Conservation (phyloP, 495 filamentous ascomycete species). For the Tuber calosporum region DNA sequence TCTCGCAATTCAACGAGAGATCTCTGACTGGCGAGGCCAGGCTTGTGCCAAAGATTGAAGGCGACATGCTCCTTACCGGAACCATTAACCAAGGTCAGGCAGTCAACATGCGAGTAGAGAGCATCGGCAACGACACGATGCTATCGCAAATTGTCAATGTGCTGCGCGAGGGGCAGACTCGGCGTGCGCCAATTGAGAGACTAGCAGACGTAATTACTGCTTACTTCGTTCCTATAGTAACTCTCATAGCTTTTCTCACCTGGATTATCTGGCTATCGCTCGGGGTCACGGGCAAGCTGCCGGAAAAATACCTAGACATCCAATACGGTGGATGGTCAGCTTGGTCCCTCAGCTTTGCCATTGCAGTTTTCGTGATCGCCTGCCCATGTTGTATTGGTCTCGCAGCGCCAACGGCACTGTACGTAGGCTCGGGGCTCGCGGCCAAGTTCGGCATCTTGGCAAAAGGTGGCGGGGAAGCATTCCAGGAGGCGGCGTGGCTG, state of each 20-base stretch:
- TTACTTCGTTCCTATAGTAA: slow-evolving; percentile 85
- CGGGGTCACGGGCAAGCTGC: slow-evolving; percentile 59
- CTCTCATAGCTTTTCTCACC: slow-evolving; percentile 66
- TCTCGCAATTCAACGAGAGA: slow-evolving; percentile 74
- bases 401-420: slow-evolving; percentile 83
- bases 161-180: slow-evolving; percentile 80
- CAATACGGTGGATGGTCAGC: slow-evolving; percentile 68
- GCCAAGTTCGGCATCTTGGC: slow-evolving; percentile 81
- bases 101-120: slow-evolving; percentile 61
- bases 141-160: slow-evolving; percentile 84
- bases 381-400: slow-evolving; percentile 88
- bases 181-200: slow-evolving; percentile 73
- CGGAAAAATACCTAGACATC: slow-evolving; percentile 57
- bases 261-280: slow-evolving; percentile 79
- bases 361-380: slow-evolving; percentile 86
- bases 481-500: slow-evolving; percentile 79
- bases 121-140: slow-evolving; percentile 68
- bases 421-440: slow-evolving; percentile 78
- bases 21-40: slow-evolving; percentile 81
- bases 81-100: slow-evolving; percentile 72
- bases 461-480: slow-evolving; percentile 89
- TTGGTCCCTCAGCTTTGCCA: slow-evolving; percentile 83
- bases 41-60: slow-evolving; percentile 59
- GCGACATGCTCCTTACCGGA: slow-evolving; percentile 70
- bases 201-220: slow-evolving; percentile 72